Conservation (phyloP, 352 stramenopile genomes). For the Globisporangium emineosum region DNA sequence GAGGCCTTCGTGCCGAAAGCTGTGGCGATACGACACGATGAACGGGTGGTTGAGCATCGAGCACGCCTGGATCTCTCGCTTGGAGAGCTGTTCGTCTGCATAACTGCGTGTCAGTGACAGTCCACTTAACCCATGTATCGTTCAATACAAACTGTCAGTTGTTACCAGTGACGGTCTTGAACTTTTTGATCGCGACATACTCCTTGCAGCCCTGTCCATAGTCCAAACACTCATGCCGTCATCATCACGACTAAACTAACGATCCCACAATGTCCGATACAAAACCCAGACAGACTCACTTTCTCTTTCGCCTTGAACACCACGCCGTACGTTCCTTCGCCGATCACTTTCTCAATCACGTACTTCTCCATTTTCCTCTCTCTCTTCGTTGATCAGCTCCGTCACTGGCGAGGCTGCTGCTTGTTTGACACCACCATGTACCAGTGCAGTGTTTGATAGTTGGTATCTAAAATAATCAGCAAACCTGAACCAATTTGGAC, state of each 20-base stretch:
- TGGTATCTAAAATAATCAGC: conserved; percentile 6
- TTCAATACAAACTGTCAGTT: background rate
- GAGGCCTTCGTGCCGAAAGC: conserved; percentile 72
- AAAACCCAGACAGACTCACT: conserved; percentile 22
- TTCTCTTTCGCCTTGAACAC: conserved; percentile 82
- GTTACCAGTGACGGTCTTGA: conserved; percentile 61
- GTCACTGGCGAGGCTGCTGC: background rate
- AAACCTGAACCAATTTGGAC: conserved; percentile 1
- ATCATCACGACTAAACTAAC: background rate
- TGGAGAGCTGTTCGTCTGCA: conserved; percentile 70
- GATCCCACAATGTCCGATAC: background rate
- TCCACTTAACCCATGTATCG: background rate
- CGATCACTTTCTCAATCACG: conserved; percentile 74
- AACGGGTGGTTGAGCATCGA: conserved; percentile 80
- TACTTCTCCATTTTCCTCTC: conserved; percentile 69
- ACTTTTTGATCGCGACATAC: conserved; percentile 80
- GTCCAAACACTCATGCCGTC: background rate
- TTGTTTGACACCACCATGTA: conserved; percentile 1
- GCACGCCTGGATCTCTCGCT: conserved; percentile 77
- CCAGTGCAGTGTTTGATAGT: background rate
- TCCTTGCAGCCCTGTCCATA: conserved; percentile 48
- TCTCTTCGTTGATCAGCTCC: background rate
- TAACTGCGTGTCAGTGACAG: background rate
- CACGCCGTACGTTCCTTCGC: conserved; percentile 79
- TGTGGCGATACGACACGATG: conserved; percentile 82